Percentiles rank a stretch among this genome's conserved stretches.
These are phyloP conservation scores for Calocera viscosa DNA, from an alignment of 768 basidiomycete species.

Conservation along the genomic window DNA sequence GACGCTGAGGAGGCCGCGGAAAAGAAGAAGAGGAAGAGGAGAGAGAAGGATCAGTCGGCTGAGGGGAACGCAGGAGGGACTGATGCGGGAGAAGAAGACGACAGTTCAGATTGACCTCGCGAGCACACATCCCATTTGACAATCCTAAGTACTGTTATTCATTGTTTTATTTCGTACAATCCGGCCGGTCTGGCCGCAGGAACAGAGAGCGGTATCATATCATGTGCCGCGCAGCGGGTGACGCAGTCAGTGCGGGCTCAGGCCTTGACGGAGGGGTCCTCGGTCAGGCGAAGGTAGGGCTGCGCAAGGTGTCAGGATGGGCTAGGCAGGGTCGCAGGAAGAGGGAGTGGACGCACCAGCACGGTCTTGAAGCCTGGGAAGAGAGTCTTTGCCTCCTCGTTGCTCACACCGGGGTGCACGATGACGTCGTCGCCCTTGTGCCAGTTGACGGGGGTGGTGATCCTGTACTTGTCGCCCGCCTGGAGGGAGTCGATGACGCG, in stretches of 20 bases:
- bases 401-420: slow-evolving; percentile 68
- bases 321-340: neutral
- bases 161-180: slow-evolving; percentile 7
- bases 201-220: slow-evolving; percentile 4
- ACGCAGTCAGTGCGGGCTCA: neutral
- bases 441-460: slow-evolving; percentile 94
- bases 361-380: slow-evolving; percentile 76
- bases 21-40: slow-evolving; percentile 13
- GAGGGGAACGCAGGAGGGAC: neutral
- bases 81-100: slow-evolving; percentile 7
- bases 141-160: no score
- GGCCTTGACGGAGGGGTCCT: neutral
- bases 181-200: neutral
- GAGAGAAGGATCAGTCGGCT: slow-evolving; percentile 13
- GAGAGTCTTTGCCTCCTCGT: slow-evolving; percentile 80
- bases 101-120: neutral
- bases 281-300: slow-evolving; percentile 1
- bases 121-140: no score
- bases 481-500: slow-evolving; percentile 87
- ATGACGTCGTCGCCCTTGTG: slow-evolving; percentile 87
- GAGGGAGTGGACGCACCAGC: slow-evolving; percentile 38
- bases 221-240: neutral
- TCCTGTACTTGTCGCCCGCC: slow-evolving; percentile 53
- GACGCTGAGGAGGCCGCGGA: slow-evolving; percentile 4
- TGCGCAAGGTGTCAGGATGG: neutral